Conservation (phyloP, 2,329 filamentous ascomycete species). For the Penicillium sp. region DNA sequence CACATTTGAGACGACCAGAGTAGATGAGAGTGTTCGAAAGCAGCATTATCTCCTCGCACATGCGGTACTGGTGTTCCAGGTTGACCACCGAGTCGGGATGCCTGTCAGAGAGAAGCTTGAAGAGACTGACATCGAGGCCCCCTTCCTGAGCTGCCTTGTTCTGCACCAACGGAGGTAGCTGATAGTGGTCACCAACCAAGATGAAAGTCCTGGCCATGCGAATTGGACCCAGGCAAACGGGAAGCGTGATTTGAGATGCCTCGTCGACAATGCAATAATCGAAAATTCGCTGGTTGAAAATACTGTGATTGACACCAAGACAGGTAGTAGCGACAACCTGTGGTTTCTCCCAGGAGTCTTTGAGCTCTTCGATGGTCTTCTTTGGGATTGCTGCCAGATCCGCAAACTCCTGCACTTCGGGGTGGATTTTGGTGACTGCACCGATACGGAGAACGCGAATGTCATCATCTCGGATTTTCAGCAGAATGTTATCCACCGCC, state of each 20-base stretch:
- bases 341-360: constrained; percentile 75
- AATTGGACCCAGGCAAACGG: constrained; percentile 89
- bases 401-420: constrained; percentile 80
- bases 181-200: constrained; percentile 92
- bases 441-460: constrained; percentile 82
- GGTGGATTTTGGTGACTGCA: constrained; percentile 77
- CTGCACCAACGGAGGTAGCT: constrained; percentile 87
- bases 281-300: constrained; percentile 85
- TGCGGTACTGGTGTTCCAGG: constrained; percentile 93
- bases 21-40: constrained; percentile 93
- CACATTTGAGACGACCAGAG: constrained; percentile 82
- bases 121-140: constrained; percentile 86
- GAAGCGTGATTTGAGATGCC: constrained; percentile 93
- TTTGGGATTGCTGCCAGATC: constrained; percentile 70
- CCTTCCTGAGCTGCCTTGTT: constrained; percentile 82
- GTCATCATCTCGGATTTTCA: constrained; percentile 78
- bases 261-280: constrained; percentile 99
- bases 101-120: constrained; percentile 84
- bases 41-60: constrained; percentile 96
- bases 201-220: constrained; percentile 90
- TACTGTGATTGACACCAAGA: constrained; percentile 78
- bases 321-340: constrained; percentile 94
- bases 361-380: constrained; percentile 75
- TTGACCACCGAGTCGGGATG: constrained; percentile 86
- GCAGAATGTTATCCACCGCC: constrained; percentile 93